These are phyloP conservation scores for Litsea cubeba DNA, from an alignment of 164 flowering plant genomes.

Conservation along the genomic window DNA sequence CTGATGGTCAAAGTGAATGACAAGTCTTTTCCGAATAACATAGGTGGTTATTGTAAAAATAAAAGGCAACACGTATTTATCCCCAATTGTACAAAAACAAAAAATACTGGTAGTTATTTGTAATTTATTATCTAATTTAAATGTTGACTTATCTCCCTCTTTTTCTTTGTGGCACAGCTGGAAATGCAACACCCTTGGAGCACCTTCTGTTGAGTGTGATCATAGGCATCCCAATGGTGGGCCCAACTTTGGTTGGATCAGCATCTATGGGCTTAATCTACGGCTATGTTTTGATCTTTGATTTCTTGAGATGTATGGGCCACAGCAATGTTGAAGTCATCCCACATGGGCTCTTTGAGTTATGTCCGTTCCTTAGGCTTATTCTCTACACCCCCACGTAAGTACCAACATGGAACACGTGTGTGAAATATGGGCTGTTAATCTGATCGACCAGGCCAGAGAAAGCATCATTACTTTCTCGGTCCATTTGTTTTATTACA, in stretches of 20 bases:
- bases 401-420: constrained; percentile 17
- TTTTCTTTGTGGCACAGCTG: constrained; percentile 45
- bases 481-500: no score
- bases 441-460: no score
- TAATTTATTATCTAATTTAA: not conserved
- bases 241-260: constrained; percentile 41
- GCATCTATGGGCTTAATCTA: constrained; percentile 54
- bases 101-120: no score
- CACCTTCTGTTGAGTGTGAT: constrained; percentile 48
- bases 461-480: no score
- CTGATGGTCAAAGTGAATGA: no score
- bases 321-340: constrained; percentile 69
- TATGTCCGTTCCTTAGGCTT: constrained; percentile 54
- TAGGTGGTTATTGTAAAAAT: no score
- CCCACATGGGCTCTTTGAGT: constrained; percentile 46
- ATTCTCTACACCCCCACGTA: constrained; percentile 79
- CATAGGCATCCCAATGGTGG: constrained; percentile 55
- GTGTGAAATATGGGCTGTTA: no score
- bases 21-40: no score
- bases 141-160: no score
- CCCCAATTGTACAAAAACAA: no score
- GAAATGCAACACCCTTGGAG: constrained; percentile 64
- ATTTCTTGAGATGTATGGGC: constrained; percentile 74
- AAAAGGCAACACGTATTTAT: no score
- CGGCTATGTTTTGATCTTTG: constrained; percentile 55